These are phyloP conservation scores for Powellomyces hirtus DNA, from an alignment of 192 early-diverging fungal genomes.

Conservation along the genomic window DNA sequence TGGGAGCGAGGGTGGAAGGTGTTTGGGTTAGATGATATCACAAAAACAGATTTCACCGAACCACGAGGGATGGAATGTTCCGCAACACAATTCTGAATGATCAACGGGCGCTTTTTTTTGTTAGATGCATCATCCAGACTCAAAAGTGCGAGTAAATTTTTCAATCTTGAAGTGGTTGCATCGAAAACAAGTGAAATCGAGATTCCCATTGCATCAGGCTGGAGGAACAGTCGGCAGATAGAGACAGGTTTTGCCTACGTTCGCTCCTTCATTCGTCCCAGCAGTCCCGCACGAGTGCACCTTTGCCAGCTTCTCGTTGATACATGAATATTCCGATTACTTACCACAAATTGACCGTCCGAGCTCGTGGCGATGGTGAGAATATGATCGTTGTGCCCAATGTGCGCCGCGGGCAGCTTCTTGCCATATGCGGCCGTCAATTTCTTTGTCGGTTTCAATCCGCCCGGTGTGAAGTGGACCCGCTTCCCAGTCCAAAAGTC, in stretches of 20 bases:
- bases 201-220: not conserved
- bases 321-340: conserved; percentile 29
- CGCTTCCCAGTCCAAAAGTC: conserved; percentile 67
- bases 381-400: conserved; percentile 53
- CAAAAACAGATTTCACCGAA: not conserved
- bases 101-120: no score
- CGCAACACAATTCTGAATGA: conserved; percentile 52
- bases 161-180: no score
- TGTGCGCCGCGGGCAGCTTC: conserved; percentile 26
- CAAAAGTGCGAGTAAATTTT: no score
- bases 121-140: conserved; percentile 42
- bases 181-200: no score
- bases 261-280: conserved; percentile 37
- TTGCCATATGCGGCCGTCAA: conserved; percentile 34
- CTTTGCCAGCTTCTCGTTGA: not conserved
- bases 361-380: conserved; percentile 39
- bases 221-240: conserved; percentile 46
- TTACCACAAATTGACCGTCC: conserved; percentile 56
- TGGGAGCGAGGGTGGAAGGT: no score
- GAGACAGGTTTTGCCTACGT: conserved; percentile 29
- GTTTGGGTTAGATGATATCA: no score
- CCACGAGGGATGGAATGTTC: conserved; percentile 26
- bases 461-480: conserved; percentile 69
- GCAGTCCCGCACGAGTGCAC: no score
- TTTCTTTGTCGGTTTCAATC: conserved; percentile 67